Evolutionary conservation across 2,329 filamentous ascomycete species (phyloP), one percentile per base, ranked within the genome.

Genomic region (Penicillium sp.): DNA sequence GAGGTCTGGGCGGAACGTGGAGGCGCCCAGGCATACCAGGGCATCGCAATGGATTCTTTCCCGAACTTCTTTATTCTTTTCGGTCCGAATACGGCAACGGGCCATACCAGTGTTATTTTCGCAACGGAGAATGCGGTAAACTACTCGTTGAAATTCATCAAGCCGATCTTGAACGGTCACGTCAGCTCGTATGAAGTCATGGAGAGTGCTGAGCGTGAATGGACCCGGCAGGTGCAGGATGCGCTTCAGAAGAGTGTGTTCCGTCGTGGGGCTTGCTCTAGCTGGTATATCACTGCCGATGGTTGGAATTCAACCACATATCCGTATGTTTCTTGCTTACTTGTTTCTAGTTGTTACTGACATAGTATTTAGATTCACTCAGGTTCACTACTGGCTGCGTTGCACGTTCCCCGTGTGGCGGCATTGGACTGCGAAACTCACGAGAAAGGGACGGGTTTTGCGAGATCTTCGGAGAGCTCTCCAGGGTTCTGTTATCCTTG

Each of bases 11-110:
- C 81, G 1, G 74, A 78, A 23, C 78, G 82, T 51, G 85, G 84
- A n/a, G 86, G 86, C 0, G 75, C 83, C 0, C 83, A 83, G 60
- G 86, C 85, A 0, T 89, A 89, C 67, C 81, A 84, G 54, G 82
- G 81, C 23, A 81, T 81, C 1, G 79, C 81, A 1, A 74, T 88
- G 70, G 82, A 82, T 61, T 82, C 81, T 0, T 87, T 87, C 65
- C 86, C 86, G 2, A 89, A 89, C 66, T 84, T 88, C 65, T 88
- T 88, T 72, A 77, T 87, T 56, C 71, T 88, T 0, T 80, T 86
- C 41, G 86, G 86, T 0, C 86, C 86, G 0, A 89, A 89, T 66
- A 82, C 84, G 0, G 78, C 77, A 0, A 88, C 86, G 0, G 86
- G 86, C 0, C 86, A 89, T 68, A 82, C 78, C 0, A 84, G 81